These are phyloP conservation scores for Alternaria incomplexa DNA, from an alignment of 2,329 filamentous ascomycete species.

Conservation along the genomic window DNA sequence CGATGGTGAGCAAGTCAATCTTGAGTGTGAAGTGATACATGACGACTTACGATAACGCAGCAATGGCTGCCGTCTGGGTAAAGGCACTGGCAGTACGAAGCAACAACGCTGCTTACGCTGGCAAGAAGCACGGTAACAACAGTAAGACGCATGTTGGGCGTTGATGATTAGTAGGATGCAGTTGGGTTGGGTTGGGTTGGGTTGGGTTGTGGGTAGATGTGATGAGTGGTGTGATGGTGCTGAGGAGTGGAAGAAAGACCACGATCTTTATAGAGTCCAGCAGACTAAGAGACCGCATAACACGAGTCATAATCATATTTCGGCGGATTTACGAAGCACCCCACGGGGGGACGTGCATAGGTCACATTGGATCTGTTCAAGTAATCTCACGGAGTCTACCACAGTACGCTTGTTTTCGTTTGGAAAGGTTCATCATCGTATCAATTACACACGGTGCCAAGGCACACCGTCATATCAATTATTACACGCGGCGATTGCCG, in stretches of 20 bases:
- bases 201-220: background rate
- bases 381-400: background rate
- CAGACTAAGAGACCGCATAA: background rate
- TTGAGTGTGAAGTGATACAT: background rate
- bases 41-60: constrained; percentile 8
- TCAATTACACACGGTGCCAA: background rate
- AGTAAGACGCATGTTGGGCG: constrained; percentile 2
- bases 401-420: background rate
- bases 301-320: background rate
- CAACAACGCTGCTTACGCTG: constrained; percentile 4
- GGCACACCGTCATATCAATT: background rate
- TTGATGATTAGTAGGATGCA: background rate
- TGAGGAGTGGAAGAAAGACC: background rate
- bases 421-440: background rate
- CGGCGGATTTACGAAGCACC: background rate
- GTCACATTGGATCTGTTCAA: background rate
- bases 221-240: background rate
- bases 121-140: background rate
- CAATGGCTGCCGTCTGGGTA: constrained; percentile 1
- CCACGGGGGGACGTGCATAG: background rate
- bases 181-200: background rate
- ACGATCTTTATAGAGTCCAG: background rate
- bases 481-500: background rate
- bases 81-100: constrained; percentile 6
- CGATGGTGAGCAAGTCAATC: background rate